These are phyloP conservation scores for Rhypophila decipiens DNA, from an alignment of 495 filamentous ascomycete genomes.

Conservation along the genomic window DNA sequence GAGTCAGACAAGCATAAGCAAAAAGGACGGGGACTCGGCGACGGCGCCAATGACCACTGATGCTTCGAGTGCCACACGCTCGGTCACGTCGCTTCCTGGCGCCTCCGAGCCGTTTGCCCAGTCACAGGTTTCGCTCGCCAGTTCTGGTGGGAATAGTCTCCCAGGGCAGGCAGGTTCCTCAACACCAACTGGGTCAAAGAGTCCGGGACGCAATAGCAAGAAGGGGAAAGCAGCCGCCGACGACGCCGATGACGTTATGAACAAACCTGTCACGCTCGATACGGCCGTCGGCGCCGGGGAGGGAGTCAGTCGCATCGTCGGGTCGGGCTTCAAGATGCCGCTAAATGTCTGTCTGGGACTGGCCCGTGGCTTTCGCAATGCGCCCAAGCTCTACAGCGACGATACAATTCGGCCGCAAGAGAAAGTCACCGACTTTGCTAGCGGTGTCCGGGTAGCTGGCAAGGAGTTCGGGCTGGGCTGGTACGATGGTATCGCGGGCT, in stretches of 20 bases:
- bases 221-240: not conserved
- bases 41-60: not conserved
- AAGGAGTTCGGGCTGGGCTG: constrained; percentile 63
- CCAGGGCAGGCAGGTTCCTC: not conserved
- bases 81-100: not conserved
- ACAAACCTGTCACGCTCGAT: constrained; percentile 45
- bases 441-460: constrained; percentile 58
- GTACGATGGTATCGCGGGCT: constrained; percentile 64
- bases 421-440: constrained; percentile 64
- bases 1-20: not conserved
- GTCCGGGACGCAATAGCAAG: not conserved
- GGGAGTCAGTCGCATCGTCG: constrained; percentile 60
- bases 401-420: constrained; percentile 60
- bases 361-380: constrained; percentile 81
- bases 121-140: not conserved
- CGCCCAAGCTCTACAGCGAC: constrained; percentile 72
- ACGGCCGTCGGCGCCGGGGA: constrained; percentile 55
- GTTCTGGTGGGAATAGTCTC: not conserved
- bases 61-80: not conserved
- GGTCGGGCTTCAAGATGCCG: constrained; percentile 65
- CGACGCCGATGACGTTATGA: not conserved
- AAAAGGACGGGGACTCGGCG: not conserved
- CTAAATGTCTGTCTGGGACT: constrained; percentile 74
- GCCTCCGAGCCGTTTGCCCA: not conserved
- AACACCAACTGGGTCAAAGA: not conserved